Evolutionary conservation across 2,329 filamentous ascomycete genomes (phyloP), one percentile per base, ranked within the genome.

Genomic region (Ophiostoma montium): DNA sequence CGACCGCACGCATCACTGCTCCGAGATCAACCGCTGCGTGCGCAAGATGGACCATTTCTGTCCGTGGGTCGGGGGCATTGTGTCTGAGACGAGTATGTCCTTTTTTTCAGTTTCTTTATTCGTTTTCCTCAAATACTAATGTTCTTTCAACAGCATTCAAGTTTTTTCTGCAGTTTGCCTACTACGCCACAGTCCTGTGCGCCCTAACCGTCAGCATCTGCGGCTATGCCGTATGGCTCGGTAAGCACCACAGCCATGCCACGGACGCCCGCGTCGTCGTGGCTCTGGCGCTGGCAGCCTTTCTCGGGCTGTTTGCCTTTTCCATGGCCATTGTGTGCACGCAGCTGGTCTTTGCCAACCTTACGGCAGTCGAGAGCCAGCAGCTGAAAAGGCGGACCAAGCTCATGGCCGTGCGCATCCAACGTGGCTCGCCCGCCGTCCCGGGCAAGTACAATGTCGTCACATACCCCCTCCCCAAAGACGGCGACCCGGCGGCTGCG

Each of bases 11-110:
- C 88, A 95, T 61, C 90, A 96, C 64, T 94, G 84, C 59, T 81
- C 81, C 47, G 86, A 94, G 60, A 69, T 92, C 12, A 78, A 78
- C 46, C 75, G 87, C 39, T 96, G 90, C 60, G 84, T 94, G 19
- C 69, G 75, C 36, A 92, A 92, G 59, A 92, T 95, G 84, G 90
- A 96, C 55, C 90, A 96, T 61, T 92, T 89, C 59, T 98, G 92
- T 60, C 92, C 90, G 0, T 96, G 84, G 84, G 89, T 94, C n/a
- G 90, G 90, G 4, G 92, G 90, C 19, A 85, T 95, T 55, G 81
- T 98, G 10, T 84, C 80, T 0, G 89, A 95, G 62, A 88, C 79
- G 2, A 79, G 75, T 78, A 58, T 61, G 75, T 63, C 1, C 2
- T 27, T 13, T 23, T 38, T 52, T 30, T 9, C n/a, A 8, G 1